phyloP scores from a whole-genome alignment of 352 stramenopile genomes.

The Phytopythium aichiense region DNA sequence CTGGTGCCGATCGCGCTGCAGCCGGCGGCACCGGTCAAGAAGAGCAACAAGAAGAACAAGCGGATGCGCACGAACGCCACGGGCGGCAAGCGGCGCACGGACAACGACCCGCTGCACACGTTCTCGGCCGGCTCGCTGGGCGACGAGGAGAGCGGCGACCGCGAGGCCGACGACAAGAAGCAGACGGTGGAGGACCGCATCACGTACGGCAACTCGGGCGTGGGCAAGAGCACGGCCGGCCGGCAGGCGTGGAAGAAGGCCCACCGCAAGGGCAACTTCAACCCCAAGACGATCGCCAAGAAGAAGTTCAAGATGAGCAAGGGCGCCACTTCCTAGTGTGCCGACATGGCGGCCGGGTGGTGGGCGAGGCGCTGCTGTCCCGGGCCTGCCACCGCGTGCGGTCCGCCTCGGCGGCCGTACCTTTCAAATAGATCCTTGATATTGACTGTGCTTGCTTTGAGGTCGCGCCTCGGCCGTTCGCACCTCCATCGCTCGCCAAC shows the following conservation, averaged over 20 bases:
- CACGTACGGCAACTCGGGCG: constrained; percentile 86
- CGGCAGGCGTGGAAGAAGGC: constrained; percentile 93
- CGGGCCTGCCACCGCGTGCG: background rate
- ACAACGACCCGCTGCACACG: constrained; percentile 97
- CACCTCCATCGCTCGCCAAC: background rate
- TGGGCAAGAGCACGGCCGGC: constrained; percentile 91
- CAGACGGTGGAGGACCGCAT: constrained; percentile 76
- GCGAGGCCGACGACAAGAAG: constrained; percentile 46
- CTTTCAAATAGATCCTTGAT: constrained; percentile 33
- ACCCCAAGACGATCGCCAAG: constrained; percentile 88
- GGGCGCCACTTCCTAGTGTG: constrained; percentile 49
- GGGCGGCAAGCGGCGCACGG: constrained; percentile 79
- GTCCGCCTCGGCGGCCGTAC: background rate
- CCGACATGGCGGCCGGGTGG: background rate
- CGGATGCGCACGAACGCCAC: constrained; percentile 35
- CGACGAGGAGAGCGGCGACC: constrained; percentile 30
- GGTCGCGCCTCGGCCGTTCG: background rate
- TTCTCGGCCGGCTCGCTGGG: constrained; percentile 79
- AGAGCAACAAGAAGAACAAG: constrained; percentile 83
- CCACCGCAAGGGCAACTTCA: constrained; percentile 91
- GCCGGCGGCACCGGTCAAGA: constrained; percentile 68
- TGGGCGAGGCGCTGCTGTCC: background rate
- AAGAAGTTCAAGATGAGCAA: constrained; percentile 75
- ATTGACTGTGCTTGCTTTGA: background rate
- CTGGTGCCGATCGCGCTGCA: constrained; percentile 96